Conservation (phyloP, 2,329 filamentous ascomycete species). For the Penicillium sp. region DNA sequence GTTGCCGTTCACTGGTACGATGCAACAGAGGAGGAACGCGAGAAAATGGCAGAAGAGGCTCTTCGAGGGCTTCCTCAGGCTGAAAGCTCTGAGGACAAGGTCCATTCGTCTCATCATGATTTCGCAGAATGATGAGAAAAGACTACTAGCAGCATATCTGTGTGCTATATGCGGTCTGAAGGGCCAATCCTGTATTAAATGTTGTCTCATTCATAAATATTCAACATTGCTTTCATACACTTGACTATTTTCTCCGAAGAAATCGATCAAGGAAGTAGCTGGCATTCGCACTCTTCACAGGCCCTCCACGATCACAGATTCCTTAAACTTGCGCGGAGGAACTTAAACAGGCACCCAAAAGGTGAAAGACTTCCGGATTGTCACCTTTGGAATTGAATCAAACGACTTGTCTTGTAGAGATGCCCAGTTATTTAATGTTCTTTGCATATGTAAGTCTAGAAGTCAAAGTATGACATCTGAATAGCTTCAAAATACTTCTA, state of each 20-base stretch:
- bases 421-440: no score
- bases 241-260: background rate
- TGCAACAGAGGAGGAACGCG: conserved; percentile 5
- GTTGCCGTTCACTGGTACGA: conserved; percentile 11
- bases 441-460: no score
- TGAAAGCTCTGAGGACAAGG: background rate
- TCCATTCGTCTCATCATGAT: background rate
- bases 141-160: no score
- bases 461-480: no score
- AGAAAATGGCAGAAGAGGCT: conserved; percentile 4
- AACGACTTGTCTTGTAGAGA: no score
- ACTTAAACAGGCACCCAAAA: no score
- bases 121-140: background rate
- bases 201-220: background rate
- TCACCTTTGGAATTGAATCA: background rate
- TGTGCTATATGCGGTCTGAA: no score
- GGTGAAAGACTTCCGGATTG: no score
- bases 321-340: background rate
- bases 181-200: background rate
- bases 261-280: background rate
- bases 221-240: background rate
- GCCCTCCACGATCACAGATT: background rate
- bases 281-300: background rate
- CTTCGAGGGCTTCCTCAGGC: background rate
- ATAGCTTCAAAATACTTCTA: no score